A percentile compares a stretch with the other conserved stretches of the same genome.
Evolutionary conservation across 2,329 filamentous ascomycete genomes (phyloP).

Genomic region (Byssochlamys sp.): DNA sequence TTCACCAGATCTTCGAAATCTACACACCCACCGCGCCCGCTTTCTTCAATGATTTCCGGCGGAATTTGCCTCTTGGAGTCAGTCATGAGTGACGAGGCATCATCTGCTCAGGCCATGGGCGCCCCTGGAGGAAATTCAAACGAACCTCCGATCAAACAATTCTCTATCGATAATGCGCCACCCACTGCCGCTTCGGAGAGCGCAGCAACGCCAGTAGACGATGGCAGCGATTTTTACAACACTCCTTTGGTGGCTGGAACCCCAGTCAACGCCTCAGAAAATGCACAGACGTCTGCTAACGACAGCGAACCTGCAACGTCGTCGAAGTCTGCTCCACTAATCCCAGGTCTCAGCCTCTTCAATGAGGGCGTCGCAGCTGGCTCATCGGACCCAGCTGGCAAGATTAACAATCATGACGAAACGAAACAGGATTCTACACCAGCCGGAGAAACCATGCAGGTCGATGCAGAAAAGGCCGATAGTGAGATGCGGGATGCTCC

Average conservation of each 20-base stretch:
- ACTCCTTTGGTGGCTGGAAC: constrained; percentile 25
- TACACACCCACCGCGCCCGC: not conserved
- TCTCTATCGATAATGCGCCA: constrained; percentile 20
- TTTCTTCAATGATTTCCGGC: not conserved
- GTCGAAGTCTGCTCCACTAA: constrained; percentile 14
- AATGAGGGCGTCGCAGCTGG: constrained; percentile 12
- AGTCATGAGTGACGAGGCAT: constrained; percentile 19
- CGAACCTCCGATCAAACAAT: constrained; percentile 16
- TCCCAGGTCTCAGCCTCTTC: constrained; percentile 30
- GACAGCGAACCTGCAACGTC: constrained; percentile 8
- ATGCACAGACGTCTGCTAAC: constrained; percentile 3
- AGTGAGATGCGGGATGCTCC: not conserved
- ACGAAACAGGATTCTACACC: not conserved
- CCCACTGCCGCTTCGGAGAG: constrained; percentile 11
- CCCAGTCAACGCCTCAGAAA: constrained; percentile 11
- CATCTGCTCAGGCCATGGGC: constrained; percentile 5
- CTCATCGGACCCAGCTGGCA: constrained; percentile 2
- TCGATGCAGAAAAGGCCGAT: not conserved
- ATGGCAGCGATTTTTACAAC: constrained; percentile 36
- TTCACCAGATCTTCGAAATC: not conserved
- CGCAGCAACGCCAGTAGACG: constrained; percentile 21
- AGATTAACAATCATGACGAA: not conserved
- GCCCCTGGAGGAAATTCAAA: constrained; percentile 10
- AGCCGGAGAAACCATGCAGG: not conserved
- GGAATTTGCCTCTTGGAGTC: not conserved